Base-by-base conservation (phyloP, 2,329 filamentous ascomycete species). In the Neophaeococcomyces aloes region DNA sequence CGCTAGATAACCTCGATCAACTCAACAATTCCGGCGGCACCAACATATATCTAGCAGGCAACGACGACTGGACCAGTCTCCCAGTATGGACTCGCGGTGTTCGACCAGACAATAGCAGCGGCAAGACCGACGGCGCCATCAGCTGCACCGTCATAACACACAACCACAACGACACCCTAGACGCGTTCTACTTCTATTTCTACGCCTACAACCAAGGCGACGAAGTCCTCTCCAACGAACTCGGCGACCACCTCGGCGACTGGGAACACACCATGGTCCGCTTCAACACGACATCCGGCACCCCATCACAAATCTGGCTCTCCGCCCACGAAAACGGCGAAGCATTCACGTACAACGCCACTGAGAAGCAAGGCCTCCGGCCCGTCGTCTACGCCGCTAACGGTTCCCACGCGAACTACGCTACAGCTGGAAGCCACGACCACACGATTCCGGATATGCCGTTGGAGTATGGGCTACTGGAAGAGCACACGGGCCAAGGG, bases 351-450 rank as follows among this genome's bases (percentile, higher is more conserved):
- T 83, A 79, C 54, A 32, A 39, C 8, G 51, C 61, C 3, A 64
- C 74, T 1, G 68, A 79, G 48, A 77, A 80, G 53, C 39, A 29
- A 10, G 70, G 68, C 2, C 54, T 63, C 2, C 63, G 77, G 46
- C 77, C 78, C 1, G 61, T 81, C 23, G 64, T 65, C 18, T 83
- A 78, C 57, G 71, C 70, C 1, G 71, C 72, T 0, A 74, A 74
- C 38, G 79, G 79, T 7, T 73, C 71, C 0, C 79, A 83, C 58
- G 79, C 79, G 7, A 76, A 76, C 54, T 83, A 82, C 57, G 75
- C 77, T 14, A 74, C 70, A 5, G 38, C 60, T 10, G 79, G 54
- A 2, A 65, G 61, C 2, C 78, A 82, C 53, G 78, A 81, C 55
- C 76, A 81, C 54, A 72, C 71, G 0, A 78, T 81, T 43, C 78